Evolutionary conservation across 1,284 basidiomycete genomes (phyloP), one percentile per base, ranked within the genome.

Genomic region (Leccinum fallax): DNA sequence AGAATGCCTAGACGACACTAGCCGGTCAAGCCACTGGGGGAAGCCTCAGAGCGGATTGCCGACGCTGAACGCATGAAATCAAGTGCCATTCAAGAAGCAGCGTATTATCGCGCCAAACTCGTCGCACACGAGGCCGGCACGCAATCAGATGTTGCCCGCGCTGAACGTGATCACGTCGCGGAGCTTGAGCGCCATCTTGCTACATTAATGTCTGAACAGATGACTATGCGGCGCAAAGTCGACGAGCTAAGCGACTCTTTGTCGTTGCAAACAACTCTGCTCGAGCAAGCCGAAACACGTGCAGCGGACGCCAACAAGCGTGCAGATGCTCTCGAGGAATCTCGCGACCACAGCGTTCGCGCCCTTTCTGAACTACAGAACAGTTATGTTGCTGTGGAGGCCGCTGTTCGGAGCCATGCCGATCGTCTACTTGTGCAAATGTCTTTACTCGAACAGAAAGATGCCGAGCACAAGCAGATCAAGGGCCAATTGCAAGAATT

Each of bases 31-130:
- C 92, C 1, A 87, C 30, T 30, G 30, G 30, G 84, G 57, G 80
- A 83, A 48, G 87, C 90, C 6, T 94, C 94, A 6, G 90, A 93
- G 51, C 89, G 89, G 55, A 77, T 97, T 5, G 81, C 85, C 15
- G 93, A 95, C 65, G 89, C 92, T 2, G 95, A 98, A 66, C 86
- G 90, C 43, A 79, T 89, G 60, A 91, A 92, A 65, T 78, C 83
- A 5, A 89, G 87, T 56, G 97, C 97, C 1, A 77, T 94, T 7
- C 94, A 99, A 75, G 97, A 99, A 76, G 93, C 97, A 2, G 94
- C 96, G 1, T 99, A 93, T 79, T 98, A 95, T 76, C 94, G 97
- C 54, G 94, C 96, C 55, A 98, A 98, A 79, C 80, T 97, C 11
- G 84, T 88, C 4, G 95, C 97, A 0, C 79, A 94, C 62, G 97